Percentiles rank a stretch among this genome's conserved stretches.
Conservation (phyloP, 805 yeast species). For the Metschnikowia aberdeeniae region DNA sequence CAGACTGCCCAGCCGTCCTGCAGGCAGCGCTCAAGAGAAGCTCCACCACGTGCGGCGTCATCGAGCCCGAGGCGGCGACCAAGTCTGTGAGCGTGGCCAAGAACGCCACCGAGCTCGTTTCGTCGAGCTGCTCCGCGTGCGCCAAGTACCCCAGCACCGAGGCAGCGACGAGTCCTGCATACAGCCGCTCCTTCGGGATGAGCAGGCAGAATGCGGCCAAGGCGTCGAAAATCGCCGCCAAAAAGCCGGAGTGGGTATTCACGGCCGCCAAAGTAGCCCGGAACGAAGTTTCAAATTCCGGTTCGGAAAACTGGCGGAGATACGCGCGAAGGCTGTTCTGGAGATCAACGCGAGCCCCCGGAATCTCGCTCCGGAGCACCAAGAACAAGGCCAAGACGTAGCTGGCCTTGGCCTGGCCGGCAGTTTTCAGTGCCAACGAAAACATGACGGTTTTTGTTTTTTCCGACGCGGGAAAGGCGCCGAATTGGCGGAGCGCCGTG, state of each 20-base stretch:
- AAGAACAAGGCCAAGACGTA: constrained; percentile 13
- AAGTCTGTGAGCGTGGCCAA: constrained; percentile 32
- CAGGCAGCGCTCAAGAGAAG: constrained; percentile 41
- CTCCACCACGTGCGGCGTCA: constrained; percentile 67
- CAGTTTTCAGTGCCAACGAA: constrained; percentile 6
- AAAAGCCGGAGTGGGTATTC: constrained; percentile 10
- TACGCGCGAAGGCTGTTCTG: constrained; percentile 3
- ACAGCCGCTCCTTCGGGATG: constrained; percentile 12
- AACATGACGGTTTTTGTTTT: constrained; percentile 7
- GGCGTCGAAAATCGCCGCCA: constrained; percentile 18
- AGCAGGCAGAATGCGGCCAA: constrained; percentile 16
- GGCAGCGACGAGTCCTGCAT: constrained; percentile 21
- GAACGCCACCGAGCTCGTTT: constrained; percentile 9
- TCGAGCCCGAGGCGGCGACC: constrained; percentile 51
- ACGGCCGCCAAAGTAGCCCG: constrained; percentile 18
- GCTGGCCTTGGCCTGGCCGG: constrained; percentile 1
- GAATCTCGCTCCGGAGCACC: constrained; percentile 7
- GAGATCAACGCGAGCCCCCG: background rate
- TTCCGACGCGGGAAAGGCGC: constrained; percentile 1
- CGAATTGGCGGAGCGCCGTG: constrained; percentile 6
- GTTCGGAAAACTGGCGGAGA: constrained; percentile 3
- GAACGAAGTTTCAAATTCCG: constrained; percentile 11
- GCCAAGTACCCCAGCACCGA: constrained; percentile 23
- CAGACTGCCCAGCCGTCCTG: constrained; percentile 15
- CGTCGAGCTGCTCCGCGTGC: constrained; percentile 8